phyloP scores from a whole-genome alignment of 257 asterid species.

The Galeopsis tetrahit region DNA sequence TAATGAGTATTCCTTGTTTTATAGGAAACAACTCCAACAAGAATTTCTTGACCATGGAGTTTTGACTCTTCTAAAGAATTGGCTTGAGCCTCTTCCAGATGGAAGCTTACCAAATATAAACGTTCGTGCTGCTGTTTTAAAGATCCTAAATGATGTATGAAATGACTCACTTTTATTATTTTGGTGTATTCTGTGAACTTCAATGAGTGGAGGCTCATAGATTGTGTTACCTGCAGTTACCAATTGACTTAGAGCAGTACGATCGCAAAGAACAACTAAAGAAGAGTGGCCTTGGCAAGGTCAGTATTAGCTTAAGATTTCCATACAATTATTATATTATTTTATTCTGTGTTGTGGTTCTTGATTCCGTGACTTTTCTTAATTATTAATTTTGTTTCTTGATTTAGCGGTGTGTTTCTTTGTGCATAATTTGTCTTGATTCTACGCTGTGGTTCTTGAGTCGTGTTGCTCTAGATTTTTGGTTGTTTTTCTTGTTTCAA shows the following conservation, averaged over 20 bases:
- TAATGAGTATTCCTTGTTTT: constrained; percentile 31
- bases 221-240: constrained; percentile 64
- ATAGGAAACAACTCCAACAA: constrained; percentile 91
- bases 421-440: too few species aligned
- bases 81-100: constrained; percentile 99
- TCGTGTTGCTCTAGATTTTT: too few species aligned
- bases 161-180: neutral
- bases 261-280: constrained; percentile 88
- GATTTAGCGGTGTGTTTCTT: too few species aligned
- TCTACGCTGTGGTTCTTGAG: too few species aligned
- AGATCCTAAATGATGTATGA: constrained; percentile 81
- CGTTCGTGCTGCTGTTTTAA: constrained; percentile 81
- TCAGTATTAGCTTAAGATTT: constrained; percentile 29
- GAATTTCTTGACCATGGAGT: constrained; percentile 96
- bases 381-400: too few species aligned
- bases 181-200: neutral
- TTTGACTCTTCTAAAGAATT: constrained; percentile 70
- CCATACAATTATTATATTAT: neutral
- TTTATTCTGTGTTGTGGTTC: constrained; percentile 21
- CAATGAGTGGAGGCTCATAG: constrained; percentile 32
- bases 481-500: too few species aligned
- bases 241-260: constrained; percentile 82
- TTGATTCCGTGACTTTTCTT: constrained; percentile 8
- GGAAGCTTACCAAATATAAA: constrained; percentile 94
- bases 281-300: constrained; percentile 97